Percentiles rank a stretch among this genome's conserved stretches.
Conservation (phyloP, 306 rosid species). For the Quercus mongolica region DNA sequence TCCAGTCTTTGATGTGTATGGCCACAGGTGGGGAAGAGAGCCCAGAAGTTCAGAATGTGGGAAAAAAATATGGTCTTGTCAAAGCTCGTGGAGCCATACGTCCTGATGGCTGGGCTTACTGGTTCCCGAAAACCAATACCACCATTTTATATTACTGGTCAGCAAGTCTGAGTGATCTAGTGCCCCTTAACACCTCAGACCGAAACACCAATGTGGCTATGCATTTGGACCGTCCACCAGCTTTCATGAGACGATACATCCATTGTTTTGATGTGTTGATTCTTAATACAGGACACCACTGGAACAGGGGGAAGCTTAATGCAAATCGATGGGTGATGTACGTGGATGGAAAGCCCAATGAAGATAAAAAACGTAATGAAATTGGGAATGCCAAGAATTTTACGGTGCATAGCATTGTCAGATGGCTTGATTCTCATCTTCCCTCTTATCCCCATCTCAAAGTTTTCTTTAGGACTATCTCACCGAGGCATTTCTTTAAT, state of each 20-base stretch:
- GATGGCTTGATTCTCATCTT: conserved; percentile 81
- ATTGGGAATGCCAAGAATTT: conserved; percentile 70
- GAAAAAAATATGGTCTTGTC: conserved; percentile 69
- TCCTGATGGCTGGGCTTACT: conserved; percentile 95
- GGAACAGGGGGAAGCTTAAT: conserved; percentile 81
- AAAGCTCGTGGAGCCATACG: conserved; percentile 79
- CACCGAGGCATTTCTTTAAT: conserved; percentile 77
- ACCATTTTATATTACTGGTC: conserved; percentile 94
- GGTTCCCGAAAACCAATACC: conserved; percentile 72
- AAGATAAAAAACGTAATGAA: conserved; percentile 45
- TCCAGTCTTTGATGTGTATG: conserved; percentile 96
- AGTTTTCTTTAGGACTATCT: conserved; percentile 83
- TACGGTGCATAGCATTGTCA: conserved; percentile 54
- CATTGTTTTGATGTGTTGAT: conserved; percentile 67
- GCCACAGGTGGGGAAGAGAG: conserved; percentile 68
- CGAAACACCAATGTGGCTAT: conserved; percentile 55
- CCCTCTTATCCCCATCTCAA: conserved; percentile 57
- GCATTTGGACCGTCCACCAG: conserved; percentile 92
- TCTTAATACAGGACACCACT: conserved; percentile 94
- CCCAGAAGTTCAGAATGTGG: conserved; percentile 67
- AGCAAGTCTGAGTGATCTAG: conserved; percentile 79
- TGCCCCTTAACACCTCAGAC: conserved; percentile 52
- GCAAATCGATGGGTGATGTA: conserved; percentile 86
- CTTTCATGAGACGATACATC: conserved; percentile 68
- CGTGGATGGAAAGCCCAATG: conserved; percentile 60